Conservation (phyloP, 129 eudicot species). For the Smallanthus sonchifolius region DNA sequence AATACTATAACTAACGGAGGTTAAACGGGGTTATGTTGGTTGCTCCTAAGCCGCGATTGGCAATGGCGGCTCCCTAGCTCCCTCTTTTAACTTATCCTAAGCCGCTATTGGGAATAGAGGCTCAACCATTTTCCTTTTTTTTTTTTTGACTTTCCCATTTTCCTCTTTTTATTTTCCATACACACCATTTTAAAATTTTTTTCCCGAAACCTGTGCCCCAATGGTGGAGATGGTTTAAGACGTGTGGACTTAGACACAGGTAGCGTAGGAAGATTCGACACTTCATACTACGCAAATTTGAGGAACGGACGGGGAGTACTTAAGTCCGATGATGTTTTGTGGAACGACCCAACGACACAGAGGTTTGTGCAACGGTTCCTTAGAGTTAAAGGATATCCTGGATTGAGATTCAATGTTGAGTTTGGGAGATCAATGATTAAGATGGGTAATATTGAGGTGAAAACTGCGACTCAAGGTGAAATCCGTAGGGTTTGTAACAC, state of each 20-base stretch:
- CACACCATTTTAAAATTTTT: too few relatives aligned
- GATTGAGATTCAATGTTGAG: slow-evolving; percentile 48
- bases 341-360: slow-evolving; percentile 46
- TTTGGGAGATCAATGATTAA: slow-evolving; percentile 71
- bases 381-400: slow-evolving; percentile 54
- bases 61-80: too few relatives aligned
- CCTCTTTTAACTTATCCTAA: too few relatives aligned
- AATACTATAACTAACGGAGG: too few relatives aligned
- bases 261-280: slow-evolving; percentile 42
- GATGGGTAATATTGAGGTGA: slow-evolving; percentile 59
- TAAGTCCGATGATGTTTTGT: slow-evolving; percentile 59
- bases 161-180: too few relatives aligned
- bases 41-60: too few relatives aligned
- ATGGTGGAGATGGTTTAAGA: slow-evolving; percentile 29
- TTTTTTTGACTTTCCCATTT: too few relatives aligned
- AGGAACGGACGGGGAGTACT: slow-evolving; percentile 56
- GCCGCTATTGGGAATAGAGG: too few relatives aligned
- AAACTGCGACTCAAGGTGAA: slow-evolving; percentile 59
- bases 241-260: slow-evolving; percentile 54
- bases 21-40: too few relatives aligned
- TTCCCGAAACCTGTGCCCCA: slow-evolving; percentile 53
- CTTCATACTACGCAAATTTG: slow-evolving; percentile 46
- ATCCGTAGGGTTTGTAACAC: slow-evolving; percentile 62
- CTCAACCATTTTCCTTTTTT: too few relatives aligned
- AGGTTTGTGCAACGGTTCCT: slow-evolving; percentile 43